Evolutionary conservation across 345 rosid genomes (phyloP), one percentile per base, ranked within the genome.

Genomic region (Salix caprea): DNA sequence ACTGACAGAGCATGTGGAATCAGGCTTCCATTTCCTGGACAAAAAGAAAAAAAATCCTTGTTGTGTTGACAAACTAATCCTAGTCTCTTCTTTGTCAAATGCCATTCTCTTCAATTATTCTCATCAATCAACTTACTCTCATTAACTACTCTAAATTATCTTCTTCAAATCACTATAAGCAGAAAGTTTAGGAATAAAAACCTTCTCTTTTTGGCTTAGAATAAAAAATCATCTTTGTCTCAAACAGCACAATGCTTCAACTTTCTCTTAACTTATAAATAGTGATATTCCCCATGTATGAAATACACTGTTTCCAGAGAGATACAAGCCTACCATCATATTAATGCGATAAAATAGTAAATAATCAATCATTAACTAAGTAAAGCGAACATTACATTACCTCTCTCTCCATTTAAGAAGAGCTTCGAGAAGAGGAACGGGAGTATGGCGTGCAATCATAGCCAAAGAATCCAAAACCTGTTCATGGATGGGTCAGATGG

Each of bases 381-480:
- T 2, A 10, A 2, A 2, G 13, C 46, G 13, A 40, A 10, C 13
- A 40, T 10, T 40, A 46, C 18, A 46, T 42, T 79, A 92, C 97
- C 89, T 86, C 84, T 91, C 97, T 84, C 99, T 88, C 99, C 99
- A 96, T 84, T 80, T 86, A 69, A 96, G 96, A 76, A 96, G 95
- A 85, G 97, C 97, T 88, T 96, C 99, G 61, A 93, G 70, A 82
- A 96, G 98, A 68, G 98, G 99, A 73, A 92, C 92, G 36, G 99
- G 99, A 58, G 98, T 96, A 84, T 96, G 99, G 23, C 90, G 91
- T 1, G 99, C 98, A 87, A 93, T 84, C 98, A 96, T 96, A 79
- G 99, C 99, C 87, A 96, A 83, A 26, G 98, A 96, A 90, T 92
- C 98, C 61, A 96, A 76, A 65, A 96, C 99, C 87, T 96, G 99